Evolutionary conservation across 306 rosid species (phyloP).

Genomic region (Spatholobus suberectus): DNA sequence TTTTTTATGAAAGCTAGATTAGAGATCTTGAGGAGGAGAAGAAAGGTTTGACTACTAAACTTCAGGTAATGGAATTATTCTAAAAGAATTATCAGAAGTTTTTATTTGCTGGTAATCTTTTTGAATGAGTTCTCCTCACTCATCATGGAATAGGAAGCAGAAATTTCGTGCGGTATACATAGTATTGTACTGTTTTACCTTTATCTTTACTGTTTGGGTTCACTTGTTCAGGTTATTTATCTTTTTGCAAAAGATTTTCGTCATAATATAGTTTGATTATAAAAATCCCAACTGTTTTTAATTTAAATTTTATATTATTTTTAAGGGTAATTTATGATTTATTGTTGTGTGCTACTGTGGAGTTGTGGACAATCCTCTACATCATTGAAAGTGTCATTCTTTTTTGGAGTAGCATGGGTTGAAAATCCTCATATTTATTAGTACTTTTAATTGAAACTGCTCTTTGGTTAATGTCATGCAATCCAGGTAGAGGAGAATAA

Average conservation of each 20-base stretch:
- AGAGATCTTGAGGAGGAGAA: slow-evolving; percentile 99
- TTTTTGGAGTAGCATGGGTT: slow-evolving; percentile 23
- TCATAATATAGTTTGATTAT: not conserved
- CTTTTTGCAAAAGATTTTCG: slow-evolving; percentile 7
- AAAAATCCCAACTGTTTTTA: slow-evolving; percentile 4
- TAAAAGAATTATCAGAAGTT: slow-evolving; percentile 12
- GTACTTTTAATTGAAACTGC: slow-evolving; percentile 24
- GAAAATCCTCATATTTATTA: slow-evolving; percentile 32
- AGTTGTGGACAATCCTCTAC: slow-evolving; percentile 1
- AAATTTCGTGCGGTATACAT: slow-evolving; percentile 12
- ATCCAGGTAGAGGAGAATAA: slow-evolving; percentile 94
- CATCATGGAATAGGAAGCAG: slow-evolving; percentile 19
- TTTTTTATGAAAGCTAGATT: slow-evolving; percentile 81
- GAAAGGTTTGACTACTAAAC: slow-evolving; percentile 87
- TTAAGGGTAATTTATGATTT: slow-evolving; percentile 22
- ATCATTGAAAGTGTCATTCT: slow-evolving; percentile 8
- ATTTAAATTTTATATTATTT: slow-evolving; percentile 22
- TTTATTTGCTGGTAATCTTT: slow-evolving; percentile 19
- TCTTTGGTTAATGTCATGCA: slow-evolving; percentile 42
- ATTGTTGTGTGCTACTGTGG: not conserved
- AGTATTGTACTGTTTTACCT: not conserved
- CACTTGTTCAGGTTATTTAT: not conserved
- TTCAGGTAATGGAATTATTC: slow-evolving; percentile 75
- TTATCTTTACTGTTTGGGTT: slow-evolving; percentile 23
- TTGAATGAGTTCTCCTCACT: slow-evolving; percentile 8